Base-by-base conservation (phyloP, 202 grass and related monocot species). In the Bolboschoenoplectus hybrid region DNA sequence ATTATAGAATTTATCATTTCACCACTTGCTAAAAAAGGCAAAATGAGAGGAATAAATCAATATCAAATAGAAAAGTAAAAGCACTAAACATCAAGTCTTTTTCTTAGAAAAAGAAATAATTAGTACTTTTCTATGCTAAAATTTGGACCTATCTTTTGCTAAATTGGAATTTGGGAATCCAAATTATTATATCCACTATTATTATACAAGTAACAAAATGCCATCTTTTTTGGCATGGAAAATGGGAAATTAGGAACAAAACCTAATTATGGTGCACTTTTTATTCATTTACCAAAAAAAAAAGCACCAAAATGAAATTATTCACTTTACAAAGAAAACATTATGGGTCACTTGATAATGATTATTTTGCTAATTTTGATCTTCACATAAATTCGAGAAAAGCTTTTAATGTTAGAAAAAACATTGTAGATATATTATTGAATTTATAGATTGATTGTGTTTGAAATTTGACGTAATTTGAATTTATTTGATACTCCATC, bases 11-110 rank as follows among this genome's bases (percentile, higher is more conserved):
- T 67, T 35, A 67, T 67, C 34, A 67, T 67, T 40, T 7, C 34
- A 67, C 34, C 35, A 41, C 0, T 7, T 10, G 36, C 14, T 43
- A 69, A 16, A 43, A 14, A 39, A 69, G 39, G 45, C 8, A 47
- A 47, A 73, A 43, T 53, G 72, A 75, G 9, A 9, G 20, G 47
- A 49, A 75, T 35, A 75, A 52, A 53, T 75, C 72, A 52, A 34
- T 49, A 75, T 75, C 47, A 53, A 6, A 69, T 5, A 12, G 19
- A 50, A 74, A 36, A 52, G 20, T 53, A 53, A 75, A 75, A 75
- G 46, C 19, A 13, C 7, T 75, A 52, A 66, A 52, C 46, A 52
- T 52, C 20, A 26, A 75, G n/a, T 35, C 19, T 9, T 51, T 7
- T 74, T 50, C 70, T n/a, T 26, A 10, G 8, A 52, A 74, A 50